Conservation (phyloP, 1,139 yeast species). For the Debaryomyces sp. region DNA sequence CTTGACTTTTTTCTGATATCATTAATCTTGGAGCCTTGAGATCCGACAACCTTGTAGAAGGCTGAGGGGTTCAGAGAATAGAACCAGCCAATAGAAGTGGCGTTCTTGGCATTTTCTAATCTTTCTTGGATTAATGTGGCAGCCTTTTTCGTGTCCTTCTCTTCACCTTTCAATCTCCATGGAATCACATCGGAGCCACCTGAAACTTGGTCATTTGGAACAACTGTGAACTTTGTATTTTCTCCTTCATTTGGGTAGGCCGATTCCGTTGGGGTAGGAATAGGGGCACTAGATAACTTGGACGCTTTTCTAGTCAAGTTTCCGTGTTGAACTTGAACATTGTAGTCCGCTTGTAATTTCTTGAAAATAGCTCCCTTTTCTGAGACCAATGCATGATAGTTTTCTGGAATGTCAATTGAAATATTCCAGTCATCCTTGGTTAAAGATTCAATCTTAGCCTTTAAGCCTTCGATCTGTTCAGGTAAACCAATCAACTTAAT, state of each 20-base stretch:
- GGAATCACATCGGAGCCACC: constrained; percentile 46
- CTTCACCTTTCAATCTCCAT: constrained; percentile 63
- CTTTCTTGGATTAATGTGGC: constrained; percentile 37
- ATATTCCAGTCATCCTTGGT: constrained; percentile 54
- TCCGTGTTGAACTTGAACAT: constrained; percentile 69
- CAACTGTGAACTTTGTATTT: constrained; percentile 48
- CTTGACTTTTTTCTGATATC: constrained; percentile 61
- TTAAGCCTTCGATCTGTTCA: constrained; percentile 60
- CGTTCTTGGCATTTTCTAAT: constrained; percentile 36
- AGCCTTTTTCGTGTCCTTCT: constrained; percentile 41
- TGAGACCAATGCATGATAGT: constrained; percentile 61
- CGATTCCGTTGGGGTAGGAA: constrained; percentile 52
- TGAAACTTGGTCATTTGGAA: constrained; percentile 26
- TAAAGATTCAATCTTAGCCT: constrained; percentile 52
- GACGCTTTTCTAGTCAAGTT: constrained; percentile 52
- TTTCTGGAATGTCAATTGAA: constrained; percentile 57
- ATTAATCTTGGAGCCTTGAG: constrained; percentile 71
- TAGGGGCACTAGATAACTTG: constrained; percentile 44
- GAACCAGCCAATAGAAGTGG: constrained; percentile 41
- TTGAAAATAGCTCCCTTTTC: constrained; percentile 71
- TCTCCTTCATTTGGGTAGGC: constrained; percentile 50
- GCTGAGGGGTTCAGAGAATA: constrained; percentile 34
- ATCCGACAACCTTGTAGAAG: constrained; percentile 71
- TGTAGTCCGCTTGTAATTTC: constrained; percentile 54
- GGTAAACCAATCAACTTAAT: constrained; percentile 62